Percentiles rank a stretch among this genome's conserved stretches.
Evolutionary conservation across 2,329 filamentous ascomycete species (phyloP).

Genomic region (Ploettnerulaceae sp.): DNA sequence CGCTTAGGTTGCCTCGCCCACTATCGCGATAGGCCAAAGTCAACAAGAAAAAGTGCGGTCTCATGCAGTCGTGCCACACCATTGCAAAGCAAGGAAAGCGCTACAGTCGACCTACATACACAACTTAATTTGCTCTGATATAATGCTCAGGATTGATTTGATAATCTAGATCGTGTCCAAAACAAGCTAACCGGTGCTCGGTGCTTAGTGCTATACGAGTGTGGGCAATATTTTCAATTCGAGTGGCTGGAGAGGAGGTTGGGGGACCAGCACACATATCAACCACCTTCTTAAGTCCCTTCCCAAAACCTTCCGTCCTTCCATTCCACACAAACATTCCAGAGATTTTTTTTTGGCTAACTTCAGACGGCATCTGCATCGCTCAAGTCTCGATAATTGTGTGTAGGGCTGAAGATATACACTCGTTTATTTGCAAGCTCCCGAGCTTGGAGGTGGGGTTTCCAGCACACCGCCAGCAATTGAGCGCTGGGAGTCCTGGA

Average conservation of each 20-base stretch:
- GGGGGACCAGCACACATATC: constrained; percentile 8
- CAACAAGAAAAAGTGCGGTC: background rate
- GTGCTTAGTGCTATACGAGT: background rate
- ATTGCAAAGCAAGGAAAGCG: constrained; percentile 5
- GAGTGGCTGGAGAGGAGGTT: constrained; percentile 4
- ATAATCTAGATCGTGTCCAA: constrained; percentile 1
- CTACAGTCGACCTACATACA: constrained; percentile 4
- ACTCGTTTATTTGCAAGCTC: constrained; percentile 19
- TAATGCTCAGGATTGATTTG: background rate
- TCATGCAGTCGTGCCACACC: background rate
- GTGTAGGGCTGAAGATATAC: constrained; percentile 9
- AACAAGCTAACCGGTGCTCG: background rate
- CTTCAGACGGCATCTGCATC: constrained; percentile 10
- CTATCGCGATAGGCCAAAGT: constrained; percentile 12
- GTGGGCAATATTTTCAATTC: constrained; percentile 3
- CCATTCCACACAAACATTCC: constrained; percentile 23
- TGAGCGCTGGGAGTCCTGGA: constrained; percentile 1
- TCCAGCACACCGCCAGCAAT: constrained; percentile 15
- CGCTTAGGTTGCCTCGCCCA: constrained; percentile 4
- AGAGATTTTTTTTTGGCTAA: constrained; percentile 11
- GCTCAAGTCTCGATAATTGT: constrained; percentile 9
- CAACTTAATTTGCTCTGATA: background rate
- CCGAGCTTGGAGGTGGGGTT: constrained; percentile 11
- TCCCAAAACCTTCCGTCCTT: constrained; percentile 7
- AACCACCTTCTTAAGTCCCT: constrained; percentile 22